Evolutionary conservation across 257 asterid species (phyloP).

Genomic region (Datura wrightii): DNA sequence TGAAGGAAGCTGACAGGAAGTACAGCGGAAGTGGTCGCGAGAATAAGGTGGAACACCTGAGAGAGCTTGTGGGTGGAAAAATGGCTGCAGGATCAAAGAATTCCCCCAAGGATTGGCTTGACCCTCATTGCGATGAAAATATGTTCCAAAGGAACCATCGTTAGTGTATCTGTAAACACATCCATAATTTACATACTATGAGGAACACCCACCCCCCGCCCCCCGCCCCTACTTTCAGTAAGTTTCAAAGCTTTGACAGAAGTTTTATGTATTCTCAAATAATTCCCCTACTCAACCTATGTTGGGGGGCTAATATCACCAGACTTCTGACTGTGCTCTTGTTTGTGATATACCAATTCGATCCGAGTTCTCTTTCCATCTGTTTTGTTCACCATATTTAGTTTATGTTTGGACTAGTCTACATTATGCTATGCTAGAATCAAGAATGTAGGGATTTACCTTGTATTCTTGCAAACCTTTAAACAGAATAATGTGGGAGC

Average conservation of each 20-base stretch:
- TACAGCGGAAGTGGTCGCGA: constrained; percentile 71
- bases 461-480: neutral
- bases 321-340: constrained; percentile 7
- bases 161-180: constrained; percentile 29
- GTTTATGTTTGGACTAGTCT: neutral
- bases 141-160: constrained; percentile 66
- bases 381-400: neutral
- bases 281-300: constrained; percentile 14
- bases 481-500: no score
- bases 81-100: constrained; percentile 50
- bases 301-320: neutral
- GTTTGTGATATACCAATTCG: neutral
- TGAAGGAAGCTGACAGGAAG: constrained; percentile 77
- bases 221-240: neutral
- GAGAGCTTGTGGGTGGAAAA: constrained; percentile 85
- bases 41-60: constrained; percentile 73
- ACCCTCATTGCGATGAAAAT: constrained; percentile 91
- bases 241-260: neutral
- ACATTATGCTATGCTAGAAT: neutral
- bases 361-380: neutral
- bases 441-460: neutral
- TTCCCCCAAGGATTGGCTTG: constrained; percentile 86
- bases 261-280: neutral
- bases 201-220: neutral
- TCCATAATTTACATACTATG: constrained; percentile 26